Conservation (phyloP, 306 rosid species). For the Pterocarpus santalinus region DNA sequence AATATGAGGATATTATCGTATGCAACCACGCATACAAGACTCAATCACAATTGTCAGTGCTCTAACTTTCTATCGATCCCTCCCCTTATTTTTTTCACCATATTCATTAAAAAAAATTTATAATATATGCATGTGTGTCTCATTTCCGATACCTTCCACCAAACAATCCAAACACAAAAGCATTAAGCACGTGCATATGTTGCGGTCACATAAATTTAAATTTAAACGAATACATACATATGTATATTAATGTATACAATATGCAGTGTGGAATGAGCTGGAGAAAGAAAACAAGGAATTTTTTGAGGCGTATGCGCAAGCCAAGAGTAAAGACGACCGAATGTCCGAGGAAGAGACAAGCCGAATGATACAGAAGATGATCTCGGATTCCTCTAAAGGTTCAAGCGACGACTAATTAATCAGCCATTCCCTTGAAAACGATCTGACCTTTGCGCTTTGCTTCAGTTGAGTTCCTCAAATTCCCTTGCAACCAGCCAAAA, state of each 20-base stretch:
- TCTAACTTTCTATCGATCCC: too few relatives aligned
- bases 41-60: too few relatives aligned
- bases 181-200: constrained; percentile 29
- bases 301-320: constrained; percentile 75
- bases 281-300: constrained; percentile 92
- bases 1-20: too few relatives aligned
- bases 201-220: background rate
- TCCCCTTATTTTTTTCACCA: too few relatives aligned
- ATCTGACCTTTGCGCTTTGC: constrained; percentile 36
- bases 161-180: background rate
- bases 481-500: constrained; percentile 24
- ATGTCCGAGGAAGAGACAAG: constrained; percentile 92
- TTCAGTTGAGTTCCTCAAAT: background rate
- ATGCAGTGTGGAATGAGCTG: constrained; percentile 91
- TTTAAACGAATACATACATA: background rate
- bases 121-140: too few relatives aligned
- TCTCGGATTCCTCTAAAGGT: constrained; percentile 68
- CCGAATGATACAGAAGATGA: constrained; percentile 76
- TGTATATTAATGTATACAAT: background rate
- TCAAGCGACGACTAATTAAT: constrained; percentile 45
- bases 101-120: too few relatives aligned
- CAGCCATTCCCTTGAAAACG: constrained; percentile 38
- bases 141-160: background rate
- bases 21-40: too few relatives aligned
- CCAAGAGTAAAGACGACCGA: constrained; percentile 65